Percentiles rank a stretch among this genome's conserved stretches.
phyloP scores from a whole-genome alignment of 805 yeast genomes.

The Teunomyces panamensis region DNA sequence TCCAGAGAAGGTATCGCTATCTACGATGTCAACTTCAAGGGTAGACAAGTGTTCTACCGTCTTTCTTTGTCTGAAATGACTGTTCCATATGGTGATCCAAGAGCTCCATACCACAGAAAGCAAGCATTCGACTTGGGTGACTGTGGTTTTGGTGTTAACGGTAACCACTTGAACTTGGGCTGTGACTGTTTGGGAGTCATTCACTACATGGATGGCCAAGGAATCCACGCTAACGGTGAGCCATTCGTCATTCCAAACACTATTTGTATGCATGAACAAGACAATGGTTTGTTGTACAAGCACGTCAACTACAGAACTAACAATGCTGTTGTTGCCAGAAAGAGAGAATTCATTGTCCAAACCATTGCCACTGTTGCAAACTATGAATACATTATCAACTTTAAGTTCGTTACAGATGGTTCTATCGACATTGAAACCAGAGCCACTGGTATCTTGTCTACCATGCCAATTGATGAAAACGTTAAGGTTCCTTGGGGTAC shows the following conservation, averaged over 20 bases:
- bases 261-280: slow-evolving; percentile 79
- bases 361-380: slow-evolving; percentile 83
- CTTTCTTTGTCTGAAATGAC: slow-evolving; percentile 79
- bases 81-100: slow-evolving; percentile 83
- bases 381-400: slow-evolving; percentile 74
- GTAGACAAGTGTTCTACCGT: slow-evolving; percentile 73
- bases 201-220: slow-evolving; percentile 64
- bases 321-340: slow-evolving; percentile 69
- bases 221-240: slow-evolving; percentile 57
- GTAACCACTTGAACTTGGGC: slow-evolving; percentile 66
- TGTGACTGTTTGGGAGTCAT: slow-evolving; percentile 83
- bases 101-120: slow-evolving; percentile 80
- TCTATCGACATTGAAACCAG: slow-evolving; percentile 74
- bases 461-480: slow-evolving; percentile 76
- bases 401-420: slow-evolving; percentile 75
- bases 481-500: slow-evolving; percentile 72
- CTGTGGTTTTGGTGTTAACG: slow-evolving; percentile 75
- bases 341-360: slow-evolving; percentile 75
- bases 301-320: slow-evolving; percentile 77
- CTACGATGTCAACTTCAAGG: slow-evolving; percentile 71
- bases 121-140: slow-evolving; percentile 87
- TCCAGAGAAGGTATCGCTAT: slow-evolving; percentile 78
- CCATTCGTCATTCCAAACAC: slow-evolving; percentile 64
- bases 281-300: slow-evolving; percentile 71
- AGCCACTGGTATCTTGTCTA: slow-evolving; percentile 84